phyloP scores from a whole-genome alignment of 306 rosid genomes.

The Vicia faba region DNA sequence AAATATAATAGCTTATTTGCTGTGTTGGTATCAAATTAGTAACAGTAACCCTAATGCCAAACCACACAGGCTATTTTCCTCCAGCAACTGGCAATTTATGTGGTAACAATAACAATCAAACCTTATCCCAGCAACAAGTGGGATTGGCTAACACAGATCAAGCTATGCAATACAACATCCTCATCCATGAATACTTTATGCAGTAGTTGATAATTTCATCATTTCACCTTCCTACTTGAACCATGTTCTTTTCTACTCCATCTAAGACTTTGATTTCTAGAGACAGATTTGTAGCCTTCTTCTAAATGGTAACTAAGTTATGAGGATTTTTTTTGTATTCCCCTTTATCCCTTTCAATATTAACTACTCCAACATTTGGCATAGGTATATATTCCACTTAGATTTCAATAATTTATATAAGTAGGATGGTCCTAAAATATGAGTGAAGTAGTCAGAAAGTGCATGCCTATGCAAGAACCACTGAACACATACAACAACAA shows the following conservation, averaged over 20 bases:
- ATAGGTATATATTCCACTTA: not conserved
- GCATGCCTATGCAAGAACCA: not conserved
- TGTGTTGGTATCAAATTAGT: constrained; percentile 91
- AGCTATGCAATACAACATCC: no score
- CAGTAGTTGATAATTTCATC: not conserved
- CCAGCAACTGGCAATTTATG: no score
- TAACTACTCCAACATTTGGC: not conserved
- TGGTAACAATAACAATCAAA: no score
- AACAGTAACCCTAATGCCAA: no score
- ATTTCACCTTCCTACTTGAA: not conserved
- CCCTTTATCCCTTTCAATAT: not conserved
- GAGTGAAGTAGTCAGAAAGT: not conserved
- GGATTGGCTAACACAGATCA: no score
- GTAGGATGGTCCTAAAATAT: constrained; percentile 12
- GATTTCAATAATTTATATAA: not conserved
- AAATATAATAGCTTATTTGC: constrained; percentile 80
- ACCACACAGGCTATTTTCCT: no score
- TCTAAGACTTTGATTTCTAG: constrained; percentile 11
- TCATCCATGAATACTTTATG: not conserved
- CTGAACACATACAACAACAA: no score
- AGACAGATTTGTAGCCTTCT: not conserved
- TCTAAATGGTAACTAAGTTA: not conserved
- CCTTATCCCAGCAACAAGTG: no score
- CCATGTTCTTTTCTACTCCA: not conserved
- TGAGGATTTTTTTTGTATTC: not conserved